A percentile compares a stretch with the other conserved stretches of the same genome.
phyloP scores from a whole-genome alignment of 192 early-diverging fungal genomes.

The Phlyctochytrium planicorne region DNA sequence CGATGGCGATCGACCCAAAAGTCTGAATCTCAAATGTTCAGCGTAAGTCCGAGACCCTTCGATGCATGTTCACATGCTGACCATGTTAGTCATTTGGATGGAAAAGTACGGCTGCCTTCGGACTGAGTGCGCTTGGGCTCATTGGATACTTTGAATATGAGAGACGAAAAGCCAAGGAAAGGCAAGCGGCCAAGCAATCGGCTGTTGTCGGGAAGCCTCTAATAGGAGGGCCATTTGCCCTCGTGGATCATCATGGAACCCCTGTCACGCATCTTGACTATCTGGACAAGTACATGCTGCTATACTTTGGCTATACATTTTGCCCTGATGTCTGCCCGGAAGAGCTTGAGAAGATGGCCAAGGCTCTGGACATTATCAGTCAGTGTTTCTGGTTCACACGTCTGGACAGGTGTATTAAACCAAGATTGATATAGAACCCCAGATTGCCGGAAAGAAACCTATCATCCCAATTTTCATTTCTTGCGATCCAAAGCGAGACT shows the following conservation, averaged over 20 bases:
- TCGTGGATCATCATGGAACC: slow-evolving; percentile 79
- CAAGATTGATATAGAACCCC: too few species aligned
- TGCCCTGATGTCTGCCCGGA: slow-evolving; percentile 99
- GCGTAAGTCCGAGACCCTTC: not conserved
- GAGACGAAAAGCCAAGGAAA: slow-evolving; percentile 27
- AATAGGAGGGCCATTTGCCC: slow-evolving; percentile 85
- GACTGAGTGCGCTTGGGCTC: slow-evolving; percentile 32
- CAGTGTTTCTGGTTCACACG: slow-evolving; percentile 32
- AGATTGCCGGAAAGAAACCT: too few species aligned
- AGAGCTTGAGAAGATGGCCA: slow-evolving; percentile 96
- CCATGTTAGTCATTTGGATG: slow-evolving; percentile 22
- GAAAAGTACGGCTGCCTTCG: slow-evolving; percentile 28
- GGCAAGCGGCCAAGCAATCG: slow-evolving; percentile 1
- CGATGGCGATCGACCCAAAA: too few species aligned
- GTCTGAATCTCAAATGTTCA: not conserved
- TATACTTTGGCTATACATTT: slow-evolving; percentile 99
- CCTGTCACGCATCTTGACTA: slow-evolving; percentile 73
- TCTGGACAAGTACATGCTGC: slow-evolving; percentile 78
- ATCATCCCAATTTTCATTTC: slow-evolving; percentile 93
- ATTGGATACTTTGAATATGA: slow-evolving; percentile 44
- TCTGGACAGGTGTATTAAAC: too few species aligned
- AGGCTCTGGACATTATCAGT: slow-evolving; percentile 77
- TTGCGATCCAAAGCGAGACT: slow-evolving; percentile 95
- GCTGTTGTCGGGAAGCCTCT: slow-evolving; percentile 72
- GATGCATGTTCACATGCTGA: not conserved